Percentiles rank a stretch among this genome's conserved stretches.
Evolutionary conservation across 306 rosid genomes (phyloP).

Genomic region (Phaseolus lunatus): DNA sequence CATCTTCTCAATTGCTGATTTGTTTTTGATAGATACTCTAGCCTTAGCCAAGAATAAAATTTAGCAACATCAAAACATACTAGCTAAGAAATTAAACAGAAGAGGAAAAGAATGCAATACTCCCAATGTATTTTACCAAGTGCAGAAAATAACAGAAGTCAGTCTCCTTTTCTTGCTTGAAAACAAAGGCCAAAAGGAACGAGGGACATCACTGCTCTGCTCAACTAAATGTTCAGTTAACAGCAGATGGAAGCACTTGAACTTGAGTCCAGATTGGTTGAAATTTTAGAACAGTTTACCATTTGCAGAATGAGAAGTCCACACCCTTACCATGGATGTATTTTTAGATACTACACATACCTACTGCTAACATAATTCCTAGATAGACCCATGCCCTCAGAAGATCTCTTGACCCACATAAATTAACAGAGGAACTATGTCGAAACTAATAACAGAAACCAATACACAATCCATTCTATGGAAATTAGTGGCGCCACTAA

Average conservation of each 20-base stretch:
- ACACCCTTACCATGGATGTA: conserved; percentile 76
- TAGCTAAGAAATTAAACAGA: conserved; percentile 59
- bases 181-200: conserved; percentile 66
- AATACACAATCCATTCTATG: conserved; percentile 29
- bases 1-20: conserved; percentile 73
- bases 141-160: conserved; percentile 75
- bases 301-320: conserved; percentile 48
- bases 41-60: conserved; percentile 72
- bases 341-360: conserved; percentile 49
- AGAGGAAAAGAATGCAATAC: conserved; percentile 76
- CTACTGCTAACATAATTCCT: conserved; percentile 51
- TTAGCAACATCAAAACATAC: conserved; percentile 73
- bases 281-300: conserved; percentile 54
- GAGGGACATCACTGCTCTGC: conserved; percentile 65
- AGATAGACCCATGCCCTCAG: conserved; percentile 43
- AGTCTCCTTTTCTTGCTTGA: conserved; percentile 85
- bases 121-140: conserved; percentile 89
- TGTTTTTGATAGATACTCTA: conserved; percentile 51
- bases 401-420: conserved; percentile 53
- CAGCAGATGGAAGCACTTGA: conserved; percentile 68
- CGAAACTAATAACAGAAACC: conserved; percentile 50
- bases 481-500: conserved; percentile 46
- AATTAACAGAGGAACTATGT: conserved; percentile 29
- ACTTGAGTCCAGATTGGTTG: conserved; percentile 54
- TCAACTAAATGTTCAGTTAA: conserved; percentile 57